Percentiles rank a stretch among this genome's conserved stretches.
Evolutionary conservation across 2,329 filamentous ascomycete genomes (phyloP).

Genomic region (Zalaria sp.): DNA sequence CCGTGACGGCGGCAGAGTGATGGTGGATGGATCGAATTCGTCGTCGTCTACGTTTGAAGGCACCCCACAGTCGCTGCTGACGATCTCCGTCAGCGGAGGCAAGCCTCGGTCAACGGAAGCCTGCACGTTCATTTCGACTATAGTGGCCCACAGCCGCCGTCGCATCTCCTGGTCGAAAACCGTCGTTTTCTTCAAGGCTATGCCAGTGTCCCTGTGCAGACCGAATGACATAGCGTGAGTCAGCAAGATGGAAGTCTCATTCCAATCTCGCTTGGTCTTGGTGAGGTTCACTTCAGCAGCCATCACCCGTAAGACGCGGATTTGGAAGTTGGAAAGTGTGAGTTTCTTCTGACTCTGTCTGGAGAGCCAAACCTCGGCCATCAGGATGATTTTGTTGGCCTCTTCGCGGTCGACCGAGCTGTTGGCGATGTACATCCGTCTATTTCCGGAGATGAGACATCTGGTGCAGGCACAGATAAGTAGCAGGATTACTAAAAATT

Average conservation of each 20-base stretch:
- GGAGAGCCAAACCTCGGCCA: slow-evolving; percentile 27
- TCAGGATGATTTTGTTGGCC: slow-evolving; percentile 22
- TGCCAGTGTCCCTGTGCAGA: slow-evolving; percentile 34
- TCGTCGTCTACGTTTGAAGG: slow-evolving; percentile 38
- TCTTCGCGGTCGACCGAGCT: slow-evolving; percentile 26
- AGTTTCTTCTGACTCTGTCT: slow-evolving; percentile 38
- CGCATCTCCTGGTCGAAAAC: slow-evolving; percentile 39
- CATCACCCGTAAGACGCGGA: slow-evolving; percentile 36
- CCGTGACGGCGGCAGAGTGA: slow-evolving; percentile 9
- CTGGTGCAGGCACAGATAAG: slow-evolving; percentile 26
- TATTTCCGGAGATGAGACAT: slow-evolving; percentile 13
- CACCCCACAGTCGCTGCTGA: slow-evolving; percentile 35
- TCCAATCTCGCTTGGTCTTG: slow-evolving; percentile 40
- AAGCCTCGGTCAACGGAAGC: slow-evolving; percentile 41
- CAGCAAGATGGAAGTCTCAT: slow-evolving; percentile 34
- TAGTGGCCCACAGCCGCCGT: slow-evolving; percentile 42
- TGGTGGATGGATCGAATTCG: slow-evolving; percentile 21
- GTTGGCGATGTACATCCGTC: slow-evolving; percentile 26
- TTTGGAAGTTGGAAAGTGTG: slow-evolving; percentile 34
- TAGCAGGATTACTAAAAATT: slow-evolving; percentile 26
- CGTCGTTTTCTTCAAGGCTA: slow-evolving; percentile 21
- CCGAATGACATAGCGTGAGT: slow-evolving; percentile 39
- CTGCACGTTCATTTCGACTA: slow-evolving; percentile 42
- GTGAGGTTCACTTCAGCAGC: slow-evolving; percentile 37
- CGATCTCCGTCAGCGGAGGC: slow-evolving; percentile 24